Base-by-base conservation (phyloP, 306 rosid genomes). In the Castanea mollissima region DNA sequence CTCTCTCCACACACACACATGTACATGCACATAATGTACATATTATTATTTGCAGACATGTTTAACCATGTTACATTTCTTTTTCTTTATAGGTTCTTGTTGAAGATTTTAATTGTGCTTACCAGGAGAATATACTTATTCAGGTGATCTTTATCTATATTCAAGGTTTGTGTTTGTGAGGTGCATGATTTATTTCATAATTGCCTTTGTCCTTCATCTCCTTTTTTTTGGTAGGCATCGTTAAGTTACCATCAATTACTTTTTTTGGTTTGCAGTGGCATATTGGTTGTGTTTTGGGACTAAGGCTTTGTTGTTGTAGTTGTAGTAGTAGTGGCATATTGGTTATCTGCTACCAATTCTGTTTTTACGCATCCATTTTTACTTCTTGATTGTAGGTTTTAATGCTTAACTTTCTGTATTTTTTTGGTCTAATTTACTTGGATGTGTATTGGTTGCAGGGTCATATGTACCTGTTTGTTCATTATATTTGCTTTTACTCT, bases 91-190 rank as follows among this genome's bases (percentile, higher is more conserved):
- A 95, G 99, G 93, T 89, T 81, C 95, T 95, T 56, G 84, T 95
- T 77, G 97, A 95, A 90, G 98, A 95, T 88, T 95, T 91, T 83
- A 95, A 95, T 58, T 95, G 99, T 81, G 99, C 99, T 55, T 85
- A 90, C 83, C 98, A 95, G 89, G 99, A 95, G 82, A 95, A 92
- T 81, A 84, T 95, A 85, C 94, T 95, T 70, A 89, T 95, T 85
- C 99, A 95, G 98, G 97, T 95, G 77, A 80, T 14, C 62, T 76
- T 83, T 25, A 15, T 68, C 46, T 32, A 32, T n/a, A 74, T 49
- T 12, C 65, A 19, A 55, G 64, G 13, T 38, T 75, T 69, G 41
- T 74, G 56, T 19, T 49, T 62, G 15, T 63, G 73, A 52, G 41
- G 49, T 56, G 29, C 70, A 54, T 80, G 52, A 74, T 76, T 69